These are phyloP conservation scores for Kazachstania africana DNA, from an alignment of 805 yeast genomes.

Conservation along the genomic window DNA sequence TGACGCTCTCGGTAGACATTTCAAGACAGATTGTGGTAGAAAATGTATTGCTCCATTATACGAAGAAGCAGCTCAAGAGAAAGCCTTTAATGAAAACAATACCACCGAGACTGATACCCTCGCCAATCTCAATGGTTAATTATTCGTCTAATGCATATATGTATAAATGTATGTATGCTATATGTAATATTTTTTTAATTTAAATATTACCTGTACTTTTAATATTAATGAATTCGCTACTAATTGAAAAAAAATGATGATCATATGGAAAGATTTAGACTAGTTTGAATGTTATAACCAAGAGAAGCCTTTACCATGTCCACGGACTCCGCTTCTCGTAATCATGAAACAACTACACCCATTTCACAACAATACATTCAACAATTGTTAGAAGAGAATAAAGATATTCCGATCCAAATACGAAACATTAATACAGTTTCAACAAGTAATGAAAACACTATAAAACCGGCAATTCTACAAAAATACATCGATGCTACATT, in stretches of 20 bases:
- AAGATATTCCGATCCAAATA: conserved; percentile 17
- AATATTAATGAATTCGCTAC: too few relatives aligned
- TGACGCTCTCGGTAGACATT: conserved; percentile 70
- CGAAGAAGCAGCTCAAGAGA: conserved; percentile 39
- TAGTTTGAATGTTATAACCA: too few relatives aligned
- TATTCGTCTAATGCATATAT: not conserved
- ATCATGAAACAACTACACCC: too few relatives aligned
- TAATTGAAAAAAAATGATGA: too few relatives aligned
- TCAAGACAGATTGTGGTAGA: conserved; percentile 69
- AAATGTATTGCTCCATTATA: conserved; percentile 56
- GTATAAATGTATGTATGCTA: too few relatives aligned
- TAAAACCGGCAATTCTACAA: conserved; percentile 15
- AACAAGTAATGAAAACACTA: conserved; percentile 6
- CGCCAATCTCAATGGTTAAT: too few relatives aligned
- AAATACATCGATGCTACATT: conserved; percentile 20
- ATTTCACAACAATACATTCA: conserved; percentile 3
- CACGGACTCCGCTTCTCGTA: too few relatives aligned
- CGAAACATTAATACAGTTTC: conserved; percentile 10
- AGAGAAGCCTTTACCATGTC: too few relatives aligned
- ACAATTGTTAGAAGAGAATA: conserved; percentile 7
- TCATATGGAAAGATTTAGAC: too few relatives aligned
- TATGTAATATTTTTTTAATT: too few relatives aligned
- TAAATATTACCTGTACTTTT: too few relatives aligned
- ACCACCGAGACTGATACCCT: too few relatives aligned
- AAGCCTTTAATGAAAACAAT: conserved; percentile 2